Percentiles rank a stretch among this genome's conserved stretches.
phyloP scores from a whole-genome alignment of 345 rosid genomes.

The Populus davidiana region DNA sequence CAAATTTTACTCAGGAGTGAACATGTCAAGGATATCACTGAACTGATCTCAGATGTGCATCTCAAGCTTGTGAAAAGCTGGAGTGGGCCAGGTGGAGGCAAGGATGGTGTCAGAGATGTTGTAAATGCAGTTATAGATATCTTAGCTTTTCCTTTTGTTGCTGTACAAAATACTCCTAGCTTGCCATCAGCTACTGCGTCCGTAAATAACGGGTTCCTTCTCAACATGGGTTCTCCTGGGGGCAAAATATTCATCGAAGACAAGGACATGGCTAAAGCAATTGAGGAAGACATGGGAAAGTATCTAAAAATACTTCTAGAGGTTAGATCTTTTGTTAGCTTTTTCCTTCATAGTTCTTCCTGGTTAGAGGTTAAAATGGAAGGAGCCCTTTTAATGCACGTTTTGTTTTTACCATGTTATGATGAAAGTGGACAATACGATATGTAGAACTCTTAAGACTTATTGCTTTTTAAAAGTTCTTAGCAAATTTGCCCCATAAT shows the following conservation, averaged over 20 bases:
- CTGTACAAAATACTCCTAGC: conserved; percentile 76
- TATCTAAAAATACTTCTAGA: conserved; percentile 76
- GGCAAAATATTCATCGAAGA: conserved; percentile 77
- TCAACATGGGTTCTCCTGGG: conserved; percentile 80
- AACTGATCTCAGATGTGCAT: conserved; percentile 67
- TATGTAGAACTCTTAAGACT: background rate
- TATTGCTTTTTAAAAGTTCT: background rate
- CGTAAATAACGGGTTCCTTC: conserved; percentile 87
- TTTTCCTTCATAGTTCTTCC: background rate
- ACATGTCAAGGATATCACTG: conserved; percentile 50
- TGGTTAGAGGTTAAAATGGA: background rate
- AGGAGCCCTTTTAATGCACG: background rate
- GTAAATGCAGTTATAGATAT: conserved; percentile 72
- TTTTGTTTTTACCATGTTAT: background rate
- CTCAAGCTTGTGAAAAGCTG: conserved; percentile 80
- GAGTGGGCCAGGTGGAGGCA: conserved; percentile 92
- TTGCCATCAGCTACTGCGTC: conserved; percentile 79
- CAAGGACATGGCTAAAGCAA: conserved; percentile 65
- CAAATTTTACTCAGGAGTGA: conserved; percentile 70
- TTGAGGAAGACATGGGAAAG: conserved; percentile 86
- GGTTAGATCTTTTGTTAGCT: conserved; percentile 41
- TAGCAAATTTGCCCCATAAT: background rate
- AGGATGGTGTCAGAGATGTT: conserved; percentile 76
- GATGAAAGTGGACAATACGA: background rate
- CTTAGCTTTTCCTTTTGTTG: conserved; percentile 91